These are phyloP conservation scores for Tanozyma kutaoensis DNA, from an alignment of 805 yeast genomes.

Conservation along the genomic window DNA sequence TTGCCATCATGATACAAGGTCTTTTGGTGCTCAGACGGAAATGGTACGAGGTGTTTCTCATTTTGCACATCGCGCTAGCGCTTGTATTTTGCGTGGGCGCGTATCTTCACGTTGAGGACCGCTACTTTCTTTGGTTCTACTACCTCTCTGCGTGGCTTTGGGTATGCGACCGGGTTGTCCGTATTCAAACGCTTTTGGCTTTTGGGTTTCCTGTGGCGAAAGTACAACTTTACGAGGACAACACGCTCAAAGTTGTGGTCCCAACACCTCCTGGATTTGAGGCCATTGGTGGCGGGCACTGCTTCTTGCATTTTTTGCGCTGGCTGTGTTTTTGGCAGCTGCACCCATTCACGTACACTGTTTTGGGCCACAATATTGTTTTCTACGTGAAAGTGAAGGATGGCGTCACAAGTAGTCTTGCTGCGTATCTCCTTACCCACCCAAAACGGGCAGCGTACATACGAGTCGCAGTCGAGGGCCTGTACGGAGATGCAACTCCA, in stretches of 20 bases:
- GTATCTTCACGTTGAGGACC: conserved; percentile 32
- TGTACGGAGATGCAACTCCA: conserved; percentile 36
- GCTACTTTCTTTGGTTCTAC: conserved; percentile 8
- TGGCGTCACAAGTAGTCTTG: conserved; percentile 39
- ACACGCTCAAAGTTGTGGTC: conserved; percentile 35
- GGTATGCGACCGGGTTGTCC: conserved; percentile 25
- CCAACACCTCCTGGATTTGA: conserved; percentile 40
- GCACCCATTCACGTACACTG: conserved; percentile 47
- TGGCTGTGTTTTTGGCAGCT: conserved; percentile 46
- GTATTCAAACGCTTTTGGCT: conserved; percentile 38
- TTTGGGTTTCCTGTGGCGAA: conserved; percentile 51
- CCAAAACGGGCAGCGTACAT: conserved; percentile 20
- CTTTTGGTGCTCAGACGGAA: conserved; percentile 29
- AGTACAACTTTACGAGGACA: conserved; percentile 26
- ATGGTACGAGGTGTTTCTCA: conserved; percentile 30
- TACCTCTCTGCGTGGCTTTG: conserved; percentile 7
- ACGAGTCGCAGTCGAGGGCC: conserved; percentile 44
- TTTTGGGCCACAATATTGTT: conserved; percentile 8
- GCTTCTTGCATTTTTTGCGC: conserved; percentile 37
- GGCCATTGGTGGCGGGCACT: conserved; percentile 48
- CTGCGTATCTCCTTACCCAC: conserved; percentile 11
- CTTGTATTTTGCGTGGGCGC: conserved; percentile 30
- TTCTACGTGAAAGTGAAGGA: conserved; percentile 38
- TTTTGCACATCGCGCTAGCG: conserved; percentile 22
- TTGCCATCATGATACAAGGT: conserved; percentile 32